Evolutionary conservation across 495 filamentous ascomycete genomes (phyloP).

Genomic region (Penicillium malachiteum): DNA sequence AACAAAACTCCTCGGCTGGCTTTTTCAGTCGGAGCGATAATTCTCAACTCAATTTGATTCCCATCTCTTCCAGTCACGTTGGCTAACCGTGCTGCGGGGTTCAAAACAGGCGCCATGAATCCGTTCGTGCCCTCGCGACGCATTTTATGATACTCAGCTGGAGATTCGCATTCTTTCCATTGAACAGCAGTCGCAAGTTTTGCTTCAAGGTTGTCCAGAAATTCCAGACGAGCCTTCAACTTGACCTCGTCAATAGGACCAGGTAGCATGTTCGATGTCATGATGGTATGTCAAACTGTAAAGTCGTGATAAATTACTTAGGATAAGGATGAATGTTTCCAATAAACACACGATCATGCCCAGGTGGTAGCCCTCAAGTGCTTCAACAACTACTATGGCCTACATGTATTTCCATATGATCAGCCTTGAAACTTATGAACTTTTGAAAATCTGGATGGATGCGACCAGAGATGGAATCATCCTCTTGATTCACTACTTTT

Average conservation of each 20-base stretch:
- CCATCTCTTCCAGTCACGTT: background rate
- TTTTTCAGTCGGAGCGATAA: background rate
- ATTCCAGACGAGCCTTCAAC: background rate
- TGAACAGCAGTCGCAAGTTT: background rate
- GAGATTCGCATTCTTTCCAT: background rate
- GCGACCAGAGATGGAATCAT: no score
- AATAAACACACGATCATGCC: no score
- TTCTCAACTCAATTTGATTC: background rate
- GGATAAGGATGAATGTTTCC: no score
- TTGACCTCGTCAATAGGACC: background rate
- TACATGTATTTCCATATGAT: no score
- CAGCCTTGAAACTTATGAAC: no score
- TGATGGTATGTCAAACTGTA: background rate
- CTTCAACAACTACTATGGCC: no score
- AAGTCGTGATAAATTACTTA: no score
- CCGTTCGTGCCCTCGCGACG: background rate
- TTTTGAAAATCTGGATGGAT: no score
- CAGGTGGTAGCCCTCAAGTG: no score
- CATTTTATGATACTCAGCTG: background rate
- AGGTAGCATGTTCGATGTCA: background rate
- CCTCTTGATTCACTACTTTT: no score
- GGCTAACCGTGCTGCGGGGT: background rate
- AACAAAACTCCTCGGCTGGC: background rate
- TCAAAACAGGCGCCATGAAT: background rate
- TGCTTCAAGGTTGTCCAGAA: background rate